phyloP scores from a whole-genome alignment of 768 basidiomycete genomes.

The Basidioascus undulatus region DNA sequence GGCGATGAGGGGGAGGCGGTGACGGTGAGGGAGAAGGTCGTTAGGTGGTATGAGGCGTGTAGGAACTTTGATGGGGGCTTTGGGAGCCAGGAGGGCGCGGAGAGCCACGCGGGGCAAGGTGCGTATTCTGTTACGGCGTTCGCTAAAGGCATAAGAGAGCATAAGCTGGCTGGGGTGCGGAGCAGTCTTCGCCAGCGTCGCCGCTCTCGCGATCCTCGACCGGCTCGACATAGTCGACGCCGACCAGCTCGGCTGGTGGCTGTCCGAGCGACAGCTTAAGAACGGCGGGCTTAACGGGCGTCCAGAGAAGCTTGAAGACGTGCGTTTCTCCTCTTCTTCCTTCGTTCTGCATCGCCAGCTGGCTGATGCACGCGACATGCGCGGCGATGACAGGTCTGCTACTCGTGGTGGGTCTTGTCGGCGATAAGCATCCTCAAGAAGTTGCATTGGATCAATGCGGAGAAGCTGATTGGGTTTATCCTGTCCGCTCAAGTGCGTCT shows the following conservation, averaged over 20 bases:
- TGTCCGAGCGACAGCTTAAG: slow-evolving; percentile 75
- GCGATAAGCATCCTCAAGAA: slow-evolving; percentile 60
- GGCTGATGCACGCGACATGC: background rate
- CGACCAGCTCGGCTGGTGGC: slow-evolving; percentile 74
- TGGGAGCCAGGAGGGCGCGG: slow-evolving; percentile 57
- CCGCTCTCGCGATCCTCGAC: slow-evolving; percentile 66
- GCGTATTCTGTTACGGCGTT: slow-evolving; percentile 3
- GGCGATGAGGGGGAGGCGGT: slow-evolving; percentile 31
- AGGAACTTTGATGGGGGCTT: slow-evolving; percentile 92
- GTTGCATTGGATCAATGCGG: slow-evolving; percentile 63
- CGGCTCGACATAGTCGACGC: slow-evolving; percentile 48
- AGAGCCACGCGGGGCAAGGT: slow-evolving; percentile 87
- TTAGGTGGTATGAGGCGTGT: slow-evolving; percentile 49
- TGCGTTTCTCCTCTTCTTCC: slow-evolving; percentile 21
- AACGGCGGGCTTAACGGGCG: slow-evolving; percentile 86
- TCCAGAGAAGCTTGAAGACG: slow-evolving; percentile 95
- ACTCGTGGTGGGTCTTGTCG: slow-evolving; percentile 90
- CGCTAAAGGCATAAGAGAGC: background rate
- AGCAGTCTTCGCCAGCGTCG: slow-evolving; percentile 71
- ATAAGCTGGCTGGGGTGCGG: background rate
- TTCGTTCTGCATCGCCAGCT: background rate
- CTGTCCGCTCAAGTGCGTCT: slow-evolving; percentile 52
- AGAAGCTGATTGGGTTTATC: slow-evolving; percentile 57
- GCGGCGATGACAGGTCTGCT: slow-evolving; percentile 49
- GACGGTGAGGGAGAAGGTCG: slow-evolving; percentile 39